phyloP scores from a whole-genome alignment of 441 rosid genomes.

The Erodium trifolium region DNA sequence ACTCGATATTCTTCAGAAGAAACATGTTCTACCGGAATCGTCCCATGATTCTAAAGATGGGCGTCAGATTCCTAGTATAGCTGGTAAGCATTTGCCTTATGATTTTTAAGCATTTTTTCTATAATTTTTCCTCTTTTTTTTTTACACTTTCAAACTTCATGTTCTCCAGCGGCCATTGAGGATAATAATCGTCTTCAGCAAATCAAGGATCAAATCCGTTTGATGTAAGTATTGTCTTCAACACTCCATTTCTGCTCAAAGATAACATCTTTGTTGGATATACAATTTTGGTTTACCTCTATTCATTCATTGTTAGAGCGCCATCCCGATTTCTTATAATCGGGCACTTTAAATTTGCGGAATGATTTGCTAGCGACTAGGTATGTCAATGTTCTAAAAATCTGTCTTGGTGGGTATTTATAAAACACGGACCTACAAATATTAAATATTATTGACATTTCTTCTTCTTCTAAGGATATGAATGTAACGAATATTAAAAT shows the following conservation, averaged over 20 bases:
- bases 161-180: conserved; percentile 40
- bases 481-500: too few relatives aligned
- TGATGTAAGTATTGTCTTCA: conserved; percentile 41
- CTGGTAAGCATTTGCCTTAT: conserved; percentile 25
- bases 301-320: too few relatives aligned
- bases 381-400: too few relatives aligned
- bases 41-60: conserved; percentile 27
- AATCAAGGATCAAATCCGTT: conserved; percentile 52
- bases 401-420: too few relatives aligned
- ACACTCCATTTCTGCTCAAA: conserved; percentile 10
- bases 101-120: neutral
- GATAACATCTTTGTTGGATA: neutral
- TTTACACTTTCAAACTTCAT: conserved; percentile 11
- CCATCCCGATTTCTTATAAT: too few relatives aligned
- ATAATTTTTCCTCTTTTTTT: neutral
- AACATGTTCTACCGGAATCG: conserved; percentile 27
- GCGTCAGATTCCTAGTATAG: conserved; percentile 25
- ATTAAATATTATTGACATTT: too few relatives aligned
- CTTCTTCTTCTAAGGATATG: too few relatives aligned
- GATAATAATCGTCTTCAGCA: conserved; percentile 54
- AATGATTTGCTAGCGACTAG: too few relatives aligned
- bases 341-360: too few relatives aligned
- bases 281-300: neutral
- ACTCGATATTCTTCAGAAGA: conserved; percentile 49
- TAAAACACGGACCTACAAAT: too few relatives aligned